Base-by-base conservation (phyloP, 208 protist genomes). In the Lotmaria passim region DNA sequence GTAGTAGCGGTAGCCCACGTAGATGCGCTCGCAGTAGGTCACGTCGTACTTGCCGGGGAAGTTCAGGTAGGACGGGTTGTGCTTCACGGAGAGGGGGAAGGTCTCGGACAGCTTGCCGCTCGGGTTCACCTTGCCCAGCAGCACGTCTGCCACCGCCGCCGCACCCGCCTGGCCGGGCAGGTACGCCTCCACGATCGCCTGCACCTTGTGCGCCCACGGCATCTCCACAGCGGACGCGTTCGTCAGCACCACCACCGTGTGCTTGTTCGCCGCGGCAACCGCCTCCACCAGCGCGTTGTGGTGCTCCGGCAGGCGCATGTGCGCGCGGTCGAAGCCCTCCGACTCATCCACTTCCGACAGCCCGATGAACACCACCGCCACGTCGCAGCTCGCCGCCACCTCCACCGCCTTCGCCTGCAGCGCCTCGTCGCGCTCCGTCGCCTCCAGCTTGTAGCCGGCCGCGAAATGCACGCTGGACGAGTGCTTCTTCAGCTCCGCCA, bases 111-210 rank as follows among this genome's bases (percentile, higher is more conserved):
- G 53, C 53, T 60, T 38, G 31, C 33, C 53, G 51, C 51, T 57
- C 34, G 33, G 53, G 53, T 60, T 43, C 53, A 44, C 31, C 53
- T 60, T 60, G 53, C 53, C 53, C 53, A 57, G 51, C 23, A 57
- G 51, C 51, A 57, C 51, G 51, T 57, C 51, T 14, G 51, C 51
- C 24, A 44, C 1, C 14, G 51, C 51, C 14, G 24, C 21, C 7
- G 21, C 28, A 24, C 51, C 51, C 23, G 51, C 51, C 51, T 57
- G 51, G 28, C 51, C 51, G 28, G 51, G 51, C 51, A 57, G 51
- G 51, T 57, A 57, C 51, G 51, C 51, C 51, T 57, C 51, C 51
- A 57, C 51, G 51, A 57, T 57, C 51, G 51, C 51, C 51, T 57
- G 24, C 51, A 57, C 51, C 51, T 57, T 57, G 21, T 28, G 11